Conservation (phyloP, 2,329 filamentous ascomycete genomes). For the Alternaria consortialis region DNA sequence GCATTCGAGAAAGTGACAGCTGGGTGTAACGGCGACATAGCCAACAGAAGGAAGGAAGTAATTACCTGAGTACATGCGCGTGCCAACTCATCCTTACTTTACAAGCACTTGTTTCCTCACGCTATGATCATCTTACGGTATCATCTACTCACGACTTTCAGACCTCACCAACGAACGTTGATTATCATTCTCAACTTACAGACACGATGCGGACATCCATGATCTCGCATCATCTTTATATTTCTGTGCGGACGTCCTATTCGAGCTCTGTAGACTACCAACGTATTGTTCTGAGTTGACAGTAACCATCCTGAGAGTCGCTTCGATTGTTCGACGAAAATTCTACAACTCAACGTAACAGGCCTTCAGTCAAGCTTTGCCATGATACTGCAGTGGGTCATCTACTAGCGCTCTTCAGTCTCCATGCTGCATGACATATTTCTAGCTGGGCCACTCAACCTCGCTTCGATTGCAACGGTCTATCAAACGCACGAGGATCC, state of each 20-base stretch:
- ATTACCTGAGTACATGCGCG: neutral
- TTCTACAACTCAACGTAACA: neutral
- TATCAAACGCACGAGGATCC: neutral
- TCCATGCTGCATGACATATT: slow-evolving; percentile 14
- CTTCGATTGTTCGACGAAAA: neutral
- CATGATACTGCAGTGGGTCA: slow-evolving; percentile 1
- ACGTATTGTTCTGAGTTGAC: neutral
- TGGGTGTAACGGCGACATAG: neutral
- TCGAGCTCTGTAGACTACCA: neutral
- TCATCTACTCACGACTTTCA: neutral
- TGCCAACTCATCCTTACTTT: neutral
- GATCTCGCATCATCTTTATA: neutral
- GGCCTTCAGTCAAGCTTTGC: slow-evolving; percentile 8
- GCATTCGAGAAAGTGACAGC: neutral
- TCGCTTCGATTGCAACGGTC: neutral
- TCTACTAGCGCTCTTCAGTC: neutral
- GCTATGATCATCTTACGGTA: neutral
- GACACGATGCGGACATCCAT: neutral
- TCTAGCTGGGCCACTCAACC: neutral
- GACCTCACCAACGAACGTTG: neutral
- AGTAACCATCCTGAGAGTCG: neutral
- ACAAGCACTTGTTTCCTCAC: neutral
- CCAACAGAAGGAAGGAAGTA: neutral
- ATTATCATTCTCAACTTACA: neutral
- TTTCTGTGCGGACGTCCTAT: neutral